A percentile compares a stretch with the other conserved stretches of the same genome.
Evolutionary conservation across 257 asterid genomes (phyloP).

Genomic region (Perilla frutescens): DNA sequence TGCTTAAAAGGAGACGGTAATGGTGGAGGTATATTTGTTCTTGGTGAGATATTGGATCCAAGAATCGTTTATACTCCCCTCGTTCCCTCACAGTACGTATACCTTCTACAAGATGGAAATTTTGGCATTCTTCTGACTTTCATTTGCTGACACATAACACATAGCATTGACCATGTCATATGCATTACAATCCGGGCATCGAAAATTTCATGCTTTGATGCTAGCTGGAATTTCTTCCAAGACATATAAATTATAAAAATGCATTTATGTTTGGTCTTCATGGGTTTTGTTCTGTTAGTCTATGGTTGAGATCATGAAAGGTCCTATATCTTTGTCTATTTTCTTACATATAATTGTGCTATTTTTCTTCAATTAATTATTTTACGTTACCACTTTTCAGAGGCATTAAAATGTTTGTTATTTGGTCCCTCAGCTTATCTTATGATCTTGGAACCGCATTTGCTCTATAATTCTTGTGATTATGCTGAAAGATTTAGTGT

Average conservation of each 20-base stretch:
- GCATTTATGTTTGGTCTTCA: background rate
- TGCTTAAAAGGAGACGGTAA: slow-evolving; percentile 89
- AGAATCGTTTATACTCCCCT: slow-evolving; percentile 92
- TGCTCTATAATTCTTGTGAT: background rate
- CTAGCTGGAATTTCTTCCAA: background rate
- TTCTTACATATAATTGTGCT: background rate
- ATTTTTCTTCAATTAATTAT: background rate
- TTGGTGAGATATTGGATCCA: slow-evolving; percentile 93
- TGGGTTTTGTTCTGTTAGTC: slow-evolving; percentile 1
- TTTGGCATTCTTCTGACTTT: slow-evolving; percentile 30
- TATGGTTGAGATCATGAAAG: background rate
- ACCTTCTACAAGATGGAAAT: slow-evolving; percentile 34
- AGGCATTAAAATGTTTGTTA: background rate
- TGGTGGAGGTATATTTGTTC: slow-evolving; percentile 92
- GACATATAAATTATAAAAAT: background rate
- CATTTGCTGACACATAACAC: background rate
- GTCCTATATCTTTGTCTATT: background rate
- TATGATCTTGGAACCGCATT: slow-evolving; percentile 7
- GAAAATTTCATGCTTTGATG: background rate
- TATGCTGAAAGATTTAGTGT: background rate
- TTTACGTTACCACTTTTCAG: background rate
- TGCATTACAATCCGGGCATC: slow-evolving; percentile 14
- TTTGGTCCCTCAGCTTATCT: background rate
- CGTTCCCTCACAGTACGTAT: slow-evolving; percentile 92
- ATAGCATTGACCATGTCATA: slow-evolving; percentile 7